Conservation (phyloP, 768 basidiomycete species). For the Myochromella boudieri region DNA sequence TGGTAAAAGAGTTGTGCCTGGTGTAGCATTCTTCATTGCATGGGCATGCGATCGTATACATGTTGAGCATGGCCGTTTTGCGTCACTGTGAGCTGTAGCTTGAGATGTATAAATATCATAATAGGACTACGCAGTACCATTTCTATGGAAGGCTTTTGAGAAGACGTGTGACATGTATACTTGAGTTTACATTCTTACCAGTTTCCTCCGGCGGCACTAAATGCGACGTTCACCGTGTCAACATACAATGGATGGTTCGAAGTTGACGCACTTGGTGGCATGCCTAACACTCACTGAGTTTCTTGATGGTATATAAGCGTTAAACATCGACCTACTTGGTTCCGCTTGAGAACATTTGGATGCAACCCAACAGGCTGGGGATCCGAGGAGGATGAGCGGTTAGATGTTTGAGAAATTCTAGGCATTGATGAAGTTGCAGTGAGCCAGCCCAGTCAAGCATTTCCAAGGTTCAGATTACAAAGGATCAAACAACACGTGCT, state of each 20-base stretch:
- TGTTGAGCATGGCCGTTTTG: slow-evolving; percentile 74
- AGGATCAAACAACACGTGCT: slow-evolving; percentile 17
- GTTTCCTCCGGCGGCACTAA: slow-evolving; percentile 71
- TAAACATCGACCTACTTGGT: slow-evolving; percentile 38
- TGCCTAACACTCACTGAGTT: slow-evolving; percentile 43
- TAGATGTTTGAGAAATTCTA: slow-evolving; percentile 30
- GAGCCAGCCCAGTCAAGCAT: too few species aligned
- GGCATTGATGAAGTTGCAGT: slow-evolving; percentile 38
- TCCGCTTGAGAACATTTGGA: slow-evolving; percentile 52
- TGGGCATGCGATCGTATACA: slow-evolving; percentile 76
- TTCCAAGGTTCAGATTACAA: not conserved
- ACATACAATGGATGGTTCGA: slow-evolving; percentile 17
- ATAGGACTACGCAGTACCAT: slow-evolving; percentile 44
- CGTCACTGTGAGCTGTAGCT: slow-evolving; percentile 48
- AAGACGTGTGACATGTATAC: not conserved
- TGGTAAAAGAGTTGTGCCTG: slow-evolving; percentile 52
- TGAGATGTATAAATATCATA: slow-evolving; percentile 4
- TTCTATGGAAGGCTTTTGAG: slow-evolving; percentile 37
- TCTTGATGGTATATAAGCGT: slow-evolving; percentile 4
- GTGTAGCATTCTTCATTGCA: slow-evolving; percentile 59
- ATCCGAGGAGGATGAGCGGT: slow-evolving; percentile 25
- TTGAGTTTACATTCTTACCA: slow-evolving; percentile 39
- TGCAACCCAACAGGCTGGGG: slow-evolving; percentile 29
- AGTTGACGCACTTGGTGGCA: slow-evolving; percentile 48
- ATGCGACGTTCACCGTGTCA: slow-evolving; percentile 19